Evolutionary conservation across 352 stramenopile species (phyloP).

Genomic region (Pythium vanterpoolii): DNA sequence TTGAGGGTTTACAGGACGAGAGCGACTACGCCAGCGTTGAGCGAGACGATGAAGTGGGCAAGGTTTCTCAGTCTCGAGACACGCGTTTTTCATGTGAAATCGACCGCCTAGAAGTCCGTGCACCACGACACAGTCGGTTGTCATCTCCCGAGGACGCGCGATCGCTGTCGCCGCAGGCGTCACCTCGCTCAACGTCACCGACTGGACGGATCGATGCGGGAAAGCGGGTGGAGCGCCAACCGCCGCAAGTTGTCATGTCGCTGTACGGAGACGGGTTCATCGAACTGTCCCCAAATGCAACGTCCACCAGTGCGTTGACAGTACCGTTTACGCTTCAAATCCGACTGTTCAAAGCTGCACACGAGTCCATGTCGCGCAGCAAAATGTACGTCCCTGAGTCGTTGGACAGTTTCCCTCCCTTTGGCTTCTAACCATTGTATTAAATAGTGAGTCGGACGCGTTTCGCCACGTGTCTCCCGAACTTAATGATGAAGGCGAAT

Average conservation of each 20-base stretch:
- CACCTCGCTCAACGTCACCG: neutral
- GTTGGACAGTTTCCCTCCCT: neutral
- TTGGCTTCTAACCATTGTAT: neutral
- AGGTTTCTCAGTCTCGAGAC: neutral
- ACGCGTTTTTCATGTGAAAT: neutral
- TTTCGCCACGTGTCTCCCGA: slow-evolving; percentile 50
- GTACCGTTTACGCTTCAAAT: slow-evolving; percentile 9
- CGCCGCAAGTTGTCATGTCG: slow-evolving; percentile 5
- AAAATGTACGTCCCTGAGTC: slow-evolving; percentile 1
- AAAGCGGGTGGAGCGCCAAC: neutral
- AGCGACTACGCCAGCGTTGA: neutral
- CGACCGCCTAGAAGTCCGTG: neutral
- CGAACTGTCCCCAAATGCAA: neutral
- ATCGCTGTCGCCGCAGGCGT: neutral
- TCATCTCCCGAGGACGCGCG: too few relatives aligned
- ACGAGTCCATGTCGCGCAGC: neutral
- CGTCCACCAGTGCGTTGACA: neutral
- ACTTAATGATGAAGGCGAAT: slow-evolving; percentile 52
- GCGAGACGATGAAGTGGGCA: neutral
- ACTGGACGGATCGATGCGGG: neutral
- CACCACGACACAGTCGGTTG: neutral
- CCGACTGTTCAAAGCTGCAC: slow-evolving; percentile 14
- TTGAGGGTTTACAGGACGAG: neutral
- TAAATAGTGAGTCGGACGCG: slow-evolving; percentile 29
- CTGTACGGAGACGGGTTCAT: slow-evolving; percentile 21